Conservation (phyloP, 257 asterid species). For the Osmanthus fragrans region DNA sequence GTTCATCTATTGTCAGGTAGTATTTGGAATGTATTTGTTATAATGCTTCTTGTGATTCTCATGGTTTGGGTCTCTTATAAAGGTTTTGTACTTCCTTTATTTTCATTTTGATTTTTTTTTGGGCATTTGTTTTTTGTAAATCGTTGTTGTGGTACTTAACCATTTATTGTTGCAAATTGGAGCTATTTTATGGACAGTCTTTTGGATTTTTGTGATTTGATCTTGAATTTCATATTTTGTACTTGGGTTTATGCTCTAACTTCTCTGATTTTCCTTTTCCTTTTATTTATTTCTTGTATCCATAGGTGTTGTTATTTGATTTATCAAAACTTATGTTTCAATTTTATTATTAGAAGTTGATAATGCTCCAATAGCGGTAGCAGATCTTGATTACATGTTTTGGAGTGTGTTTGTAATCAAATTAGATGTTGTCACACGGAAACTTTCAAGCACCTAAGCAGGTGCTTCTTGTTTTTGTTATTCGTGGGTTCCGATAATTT, state of each 20-base stretch:
- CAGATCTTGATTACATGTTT: neutral
- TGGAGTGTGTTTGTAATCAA: neutral
- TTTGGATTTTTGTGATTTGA: conserved; percentile 15
- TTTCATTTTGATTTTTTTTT: neutral
- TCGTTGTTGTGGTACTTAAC: conserved; percentile 12
- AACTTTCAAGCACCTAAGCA: neutral
- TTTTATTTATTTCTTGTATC: neutral
- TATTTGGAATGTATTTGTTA: conserved; percentile 4
- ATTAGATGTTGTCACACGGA: neutral
- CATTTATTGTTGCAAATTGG: neutral
- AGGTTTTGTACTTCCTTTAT: conserved; percentile 29
- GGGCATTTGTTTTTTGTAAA: neutral
- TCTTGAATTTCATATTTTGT: neutral
- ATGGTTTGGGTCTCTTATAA: conserved; percentile 27
- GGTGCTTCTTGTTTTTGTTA: neutral
- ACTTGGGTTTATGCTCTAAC: neutral
- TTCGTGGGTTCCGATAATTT: neutral
- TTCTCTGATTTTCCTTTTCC: neutral
- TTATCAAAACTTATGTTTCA: neutral
- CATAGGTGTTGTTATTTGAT: neutral
- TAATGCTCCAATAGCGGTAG: neutral
- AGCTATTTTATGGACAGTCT: neutral
- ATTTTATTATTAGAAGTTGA: neutral
- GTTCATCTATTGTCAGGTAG: conserved; percentile 61
- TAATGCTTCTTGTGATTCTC: conserved; percentile 30